Conservation (phyloP, 2,329 filamentous ascomycete species). For the Phialophora expanda region DNA sequence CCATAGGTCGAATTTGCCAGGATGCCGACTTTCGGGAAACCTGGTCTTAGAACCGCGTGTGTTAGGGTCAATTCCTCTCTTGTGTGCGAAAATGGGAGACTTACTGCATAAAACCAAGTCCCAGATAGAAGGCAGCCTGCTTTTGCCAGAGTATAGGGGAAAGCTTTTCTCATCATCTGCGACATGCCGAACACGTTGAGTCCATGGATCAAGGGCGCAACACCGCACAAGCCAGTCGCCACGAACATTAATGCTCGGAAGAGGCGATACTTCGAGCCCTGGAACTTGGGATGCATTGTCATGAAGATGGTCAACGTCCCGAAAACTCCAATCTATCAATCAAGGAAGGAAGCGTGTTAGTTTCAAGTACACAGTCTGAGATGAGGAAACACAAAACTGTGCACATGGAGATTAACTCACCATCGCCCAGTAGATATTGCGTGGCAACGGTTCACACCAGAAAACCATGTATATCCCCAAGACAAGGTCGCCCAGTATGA, state of each 20-base stretch:
- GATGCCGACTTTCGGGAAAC: constrained; percentile 31
- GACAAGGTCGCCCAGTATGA: constrained; percentile 29
- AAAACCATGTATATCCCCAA: constrained; percentile 33
- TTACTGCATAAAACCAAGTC: constrained; percentile 42
- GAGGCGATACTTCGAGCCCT: constrained; percentile 39
- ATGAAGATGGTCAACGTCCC: constrained; percentile 29
- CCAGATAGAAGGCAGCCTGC: constrained; percentile 40
- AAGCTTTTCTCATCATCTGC: constrained; percentile 41
- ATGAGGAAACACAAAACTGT: constrained; percentile 15
- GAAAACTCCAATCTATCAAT: constrained; percentile 23
- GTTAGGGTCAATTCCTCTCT: constrained; percentile 32
- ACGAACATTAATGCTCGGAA: constrained; percentile 40
- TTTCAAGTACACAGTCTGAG: constrained; percentile 8
- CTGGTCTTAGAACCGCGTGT: constrained; percentile 28
- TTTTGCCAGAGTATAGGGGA: constrained; percentile 36
- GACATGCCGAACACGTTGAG: constrained; percentile 41
- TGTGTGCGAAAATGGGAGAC: constrained; percentile 25
- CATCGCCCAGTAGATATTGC: constrained; percentile 29
- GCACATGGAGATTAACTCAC: constrained; percentile 20
- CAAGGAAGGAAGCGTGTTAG: background rate
- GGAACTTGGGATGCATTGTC: constrained; percentile 33
- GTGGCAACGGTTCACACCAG: constrained; percentile 29
- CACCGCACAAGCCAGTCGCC: constrained; percentile 32
- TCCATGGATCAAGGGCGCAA: constrained; percentile 41
- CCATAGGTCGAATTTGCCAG: constrained; percentile 32